Evolutionary conservation across 1,284 basidiomycete genomes (phyloP).

Genomic region (Coniferiporia weirii): DNA sequence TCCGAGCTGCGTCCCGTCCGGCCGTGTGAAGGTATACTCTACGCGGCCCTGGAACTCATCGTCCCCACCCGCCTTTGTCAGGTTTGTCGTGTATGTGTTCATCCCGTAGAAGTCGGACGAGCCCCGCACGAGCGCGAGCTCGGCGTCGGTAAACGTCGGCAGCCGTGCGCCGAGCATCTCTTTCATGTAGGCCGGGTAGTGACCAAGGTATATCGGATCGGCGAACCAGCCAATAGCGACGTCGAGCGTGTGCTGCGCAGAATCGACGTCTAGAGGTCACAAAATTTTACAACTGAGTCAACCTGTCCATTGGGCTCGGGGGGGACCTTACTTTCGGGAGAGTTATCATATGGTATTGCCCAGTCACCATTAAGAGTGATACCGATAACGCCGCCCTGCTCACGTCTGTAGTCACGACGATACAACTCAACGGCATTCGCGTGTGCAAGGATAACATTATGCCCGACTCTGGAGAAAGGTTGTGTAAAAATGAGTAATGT

Average conservation of each 20-base stretch:
- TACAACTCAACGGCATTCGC: constrained; percentile 62
- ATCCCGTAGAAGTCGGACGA: constrained; percentile 69
- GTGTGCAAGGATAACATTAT: constrained; percentile 65
- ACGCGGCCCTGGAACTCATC: constrained; percentile 63
- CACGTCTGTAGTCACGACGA: constrained; percentile 51
- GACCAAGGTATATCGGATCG: constrained; percentile 72
- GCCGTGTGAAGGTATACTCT: constrained; percentile 53
- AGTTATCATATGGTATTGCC: constrained; percentile 64
- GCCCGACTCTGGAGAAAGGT: constrained; percentile 46
- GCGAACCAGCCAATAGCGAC: constrained; percentile 64
- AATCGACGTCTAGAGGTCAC: constrained; percentile 47
- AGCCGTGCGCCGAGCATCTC: constrained; percentile 59
- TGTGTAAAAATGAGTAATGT: neutral
- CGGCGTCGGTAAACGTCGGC: constrained; percentile 59
- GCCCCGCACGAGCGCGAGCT: constrained; percentile 56
- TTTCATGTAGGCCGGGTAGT: constrained; percentile 61
- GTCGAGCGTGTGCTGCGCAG: constrained; percentile 62
- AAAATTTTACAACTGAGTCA: neutral
- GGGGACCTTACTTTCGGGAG: constrained; percentile 49
- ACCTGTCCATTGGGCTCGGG: neutral
- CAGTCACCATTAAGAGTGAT: constrained; percentile 73
- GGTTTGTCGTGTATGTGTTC: constrained; percentile 71
- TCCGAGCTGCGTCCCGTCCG: constrained; percentile 64
- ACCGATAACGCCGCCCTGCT: constrained; percentile 59
- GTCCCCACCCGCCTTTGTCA: constrained; percentile 54